Conservation (phyloP, 768 basidiomycete genomes). For the Trametes cingulata region DNA sequence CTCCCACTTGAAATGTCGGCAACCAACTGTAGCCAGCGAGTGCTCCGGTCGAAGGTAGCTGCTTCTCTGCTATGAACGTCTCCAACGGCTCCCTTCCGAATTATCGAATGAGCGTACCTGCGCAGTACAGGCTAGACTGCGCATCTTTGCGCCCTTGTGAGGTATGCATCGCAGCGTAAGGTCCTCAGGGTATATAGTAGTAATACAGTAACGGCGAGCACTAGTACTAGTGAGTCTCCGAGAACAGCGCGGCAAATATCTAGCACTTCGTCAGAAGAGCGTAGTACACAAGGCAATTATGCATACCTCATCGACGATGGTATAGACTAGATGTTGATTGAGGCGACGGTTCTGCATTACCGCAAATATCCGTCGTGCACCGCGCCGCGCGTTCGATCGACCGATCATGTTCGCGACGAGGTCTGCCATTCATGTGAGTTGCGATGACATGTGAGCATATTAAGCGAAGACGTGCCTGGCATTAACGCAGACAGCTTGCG, state of each 20-base stretch:
- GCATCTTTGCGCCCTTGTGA: background rate
- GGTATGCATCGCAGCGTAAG: background rate
- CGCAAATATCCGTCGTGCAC: constrained; percentile 89
- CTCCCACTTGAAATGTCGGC: too few species aligned
- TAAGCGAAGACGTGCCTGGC: constrained; percentile 58
- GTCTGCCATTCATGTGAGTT: constrained; percentile 42
- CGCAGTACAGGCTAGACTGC: too few species aligned
- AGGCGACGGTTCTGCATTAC: constrained; percentile 93
- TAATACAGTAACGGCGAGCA: background rate
- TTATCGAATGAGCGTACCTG: too few species aligned
- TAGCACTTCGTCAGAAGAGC: constrained; percentile 25
- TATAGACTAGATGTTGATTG: constrained; percentile 91
- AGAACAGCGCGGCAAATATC: constrained; percentile 64
- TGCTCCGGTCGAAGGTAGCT: too few species aligned
- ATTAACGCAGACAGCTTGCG: constrained; percentile 88
- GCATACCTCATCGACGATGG: constrained; percentile 82
- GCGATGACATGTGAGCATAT: background rate
- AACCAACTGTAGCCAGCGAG: too few species aligned
- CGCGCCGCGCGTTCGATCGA: constrained; percentile 90
- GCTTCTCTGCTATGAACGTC: too few species aligned
- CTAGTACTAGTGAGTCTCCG: constrained; percentile 40
- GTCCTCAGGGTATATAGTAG: background rate
- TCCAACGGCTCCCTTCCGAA: too few species aligned
- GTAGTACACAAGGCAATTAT: background rate
- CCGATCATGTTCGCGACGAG: constrained; percentile 98